Evolutionary conservation across 2,329 filamentous ascomycete species (phyloP).

Genomic region (Calycina herbarum): DNA sequence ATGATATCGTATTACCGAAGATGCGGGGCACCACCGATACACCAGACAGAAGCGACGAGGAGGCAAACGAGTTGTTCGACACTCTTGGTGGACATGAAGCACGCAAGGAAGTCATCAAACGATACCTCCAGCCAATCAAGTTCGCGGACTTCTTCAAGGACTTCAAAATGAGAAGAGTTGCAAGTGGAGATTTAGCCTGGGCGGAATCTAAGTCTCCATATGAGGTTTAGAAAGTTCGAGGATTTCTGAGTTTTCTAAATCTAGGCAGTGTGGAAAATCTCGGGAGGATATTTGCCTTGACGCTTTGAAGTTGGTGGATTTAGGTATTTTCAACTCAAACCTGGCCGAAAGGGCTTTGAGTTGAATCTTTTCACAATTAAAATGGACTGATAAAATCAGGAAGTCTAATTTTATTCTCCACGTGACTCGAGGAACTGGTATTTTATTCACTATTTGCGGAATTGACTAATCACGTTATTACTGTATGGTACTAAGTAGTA

Average conservation of each 20-base stretch:
- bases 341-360: too few species aligned
- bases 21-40: too few species aligned
- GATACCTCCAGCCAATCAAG: background rate
- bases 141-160: background rate
- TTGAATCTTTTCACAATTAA: too few species aligned
- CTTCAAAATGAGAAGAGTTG: background rate
- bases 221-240: background rate
- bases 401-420: too few species aligned
- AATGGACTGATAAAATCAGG: too few species aligned
- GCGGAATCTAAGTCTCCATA: background rate
- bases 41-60: background rate
- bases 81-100: background rate
- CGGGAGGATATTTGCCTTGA: background rate
- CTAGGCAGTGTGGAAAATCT: background rate
- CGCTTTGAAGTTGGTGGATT: too few species aligned
- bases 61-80: background rate
- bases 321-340: background rate
- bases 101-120: background rate
- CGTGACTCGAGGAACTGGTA: too few species aligned
- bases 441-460: too few species aligned
- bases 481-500: too few species aligned
- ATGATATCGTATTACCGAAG: too few species aligned
- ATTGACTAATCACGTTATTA: too few species aligned
- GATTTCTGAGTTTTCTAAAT: background rate
- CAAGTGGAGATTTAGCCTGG: background rate